These are phyloP conservation scores for Trichosporon asahii DNA, from an alignment of 1,284 basidiomycete species.

Conservation along the genomic window DNA sequence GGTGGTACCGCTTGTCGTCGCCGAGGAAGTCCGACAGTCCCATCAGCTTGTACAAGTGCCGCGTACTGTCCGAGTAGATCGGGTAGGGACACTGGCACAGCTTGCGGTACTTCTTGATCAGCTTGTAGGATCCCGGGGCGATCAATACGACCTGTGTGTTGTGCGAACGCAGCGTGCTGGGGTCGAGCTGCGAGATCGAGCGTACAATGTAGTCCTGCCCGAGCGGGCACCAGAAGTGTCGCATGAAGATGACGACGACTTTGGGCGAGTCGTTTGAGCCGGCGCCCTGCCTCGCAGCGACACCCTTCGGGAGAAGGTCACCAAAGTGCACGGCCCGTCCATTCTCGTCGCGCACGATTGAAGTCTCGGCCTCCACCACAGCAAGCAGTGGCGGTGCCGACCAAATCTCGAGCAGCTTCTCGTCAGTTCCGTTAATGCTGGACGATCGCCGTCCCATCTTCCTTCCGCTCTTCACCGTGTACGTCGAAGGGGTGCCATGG, in stretches of 20 bases:
- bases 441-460: not conserved
- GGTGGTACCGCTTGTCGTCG: not conserved
- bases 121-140: slow-evolving; percentile 46
- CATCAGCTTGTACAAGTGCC: slow-evolving; percentile 43
- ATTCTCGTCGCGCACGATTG: not conserved
- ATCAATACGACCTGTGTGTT: slow-evolving; percentile 45
- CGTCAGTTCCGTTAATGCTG: not conserved
- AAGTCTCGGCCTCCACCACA: not conserved
- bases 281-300: not conserved
- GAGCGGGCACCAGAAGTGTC: slow-evolving; percentile 51
- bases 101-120: slow-evolving; percentile 47
- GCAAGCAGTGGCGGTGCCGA: not conserved
- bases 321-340: slow-evolving; percentile 1
- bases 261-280: not conserved
- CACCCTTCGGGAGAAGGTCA: not conserved
- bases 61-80: slow-evolving; percentile 42
- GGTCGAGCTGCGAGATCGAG: slow-evolving; percentile 43
- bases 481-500: not conserved
- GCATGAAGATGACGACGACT: slow-evolving; percentile 45
- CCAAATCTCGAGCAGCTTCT: slow-evolving; percentile 1
- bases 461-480: not conserved
- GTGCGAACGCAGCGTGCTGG: slow-evolving; percentile 34
- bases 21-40: not conserved
- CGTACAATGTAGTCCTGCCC: slow-evolving; percentile 50
- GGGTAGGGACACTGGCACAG: slow-evolving; percentile 47